Evolutionary conservation across 1,284 basidiomycete species (phyloP).

Genomic region (Trichosporon faecale): DNA sequence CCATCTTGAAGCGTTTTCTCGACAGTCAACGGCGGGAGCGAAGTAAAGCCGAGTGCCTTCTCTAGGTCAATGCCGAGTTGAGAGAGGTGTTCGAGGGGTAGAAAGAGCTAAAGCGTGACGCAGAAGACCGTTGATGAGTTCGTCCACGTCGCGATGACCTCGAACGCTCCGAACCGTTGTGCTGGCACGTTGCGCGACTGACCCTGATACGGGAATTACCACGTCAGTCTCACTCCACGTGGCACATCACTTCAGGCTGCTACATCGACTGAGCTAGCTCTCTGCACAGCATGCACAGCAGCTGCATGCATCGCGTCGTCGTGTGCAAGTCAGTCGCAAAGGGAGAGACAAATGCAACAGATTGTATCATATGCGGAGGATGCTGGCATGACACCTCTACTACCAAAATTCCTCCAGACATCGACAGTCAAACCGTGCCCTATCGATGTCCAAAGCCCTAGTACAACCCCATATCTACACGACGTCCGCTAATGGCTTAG

Average conservation of each 20-base stretch:
- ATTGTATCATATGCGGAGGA: constrained; percentile 14
- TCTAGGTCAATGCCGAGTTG: constrained; percentile 9
- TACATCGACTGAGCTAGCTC: too few species aligned
- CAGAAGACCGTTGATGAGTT: not conserved
- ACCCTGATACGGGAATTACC: constrained; percentile 8
- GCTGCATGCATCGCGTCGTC: not conserved
- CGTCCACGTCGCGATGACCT: constrained; percentile 7
- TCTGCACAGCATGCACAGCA: too few species aligned
- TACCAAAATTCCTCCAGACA: constrained; percentile 21
- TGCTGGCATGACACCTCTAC: constrained; percentile 21
- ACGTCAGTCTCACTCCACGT: not conserved
- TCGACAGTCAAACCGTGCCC: constrained; percentile 9
- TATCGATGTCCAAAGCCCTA: constrained; percentile 8
- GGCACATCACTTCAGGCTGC: not conserved
- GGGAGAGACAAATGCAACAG: not conserved
- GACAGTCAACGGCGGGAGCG: constrained; percentile 15
- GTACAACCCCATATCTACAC: constrained; percentile 10
- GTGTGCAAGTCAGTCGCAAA: not conserved
- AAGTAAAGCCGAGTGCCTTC: constrained; percentile 18
- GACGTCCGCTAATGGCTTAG: constrained; percentile 29
- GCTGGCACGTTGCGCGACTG: constrained; percentile 10
- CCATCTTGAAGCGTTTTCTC: constrained; percentile 28
- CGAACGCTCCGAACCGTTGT: not conserved
- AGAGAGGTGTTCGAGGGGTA: not conserved
- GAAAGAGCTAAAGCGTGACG: not conserved